Conservation (phyloP, 2,329 filamentous ascomycete species). For the Penicillium sp. region DNA sequence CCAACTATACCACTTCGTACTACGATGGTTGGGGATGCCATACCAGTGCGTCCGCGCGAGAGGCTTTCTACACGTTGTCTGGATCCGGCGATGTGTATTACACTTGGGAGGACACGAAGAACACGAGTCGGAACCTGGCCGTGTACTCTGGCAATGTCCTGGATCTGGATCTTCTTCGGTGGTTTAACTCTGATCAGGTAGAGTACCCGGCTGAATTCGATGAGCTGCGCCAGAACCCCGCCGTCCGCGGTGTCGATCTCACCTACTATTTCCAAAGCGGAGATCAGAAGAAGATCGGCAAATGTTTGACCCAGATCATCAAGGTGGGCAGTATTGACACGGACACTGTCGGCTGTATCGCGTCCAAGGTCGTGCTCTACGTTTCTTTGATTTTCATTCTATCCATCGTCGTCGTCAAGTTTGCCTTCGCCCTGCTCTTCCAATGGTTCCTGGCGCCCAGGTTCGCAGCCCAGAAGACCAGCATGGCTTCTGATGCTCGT, state of each 20-base stretch:
- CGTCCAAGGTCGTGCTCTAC: constrained; percentile 94
- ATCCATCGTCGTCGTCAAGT: constrained; percentile 82
- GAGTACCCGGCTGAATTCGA: constrained; percentile 75
- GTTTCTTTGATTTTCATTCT: constrained; percentile 90
- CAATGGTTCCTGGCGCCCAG: constrained; percentile 93
- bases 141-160: constrained; percentile 94
- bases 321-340: constrained; percentile 96
- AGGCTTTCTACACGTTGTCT: constrained; percentile 72
- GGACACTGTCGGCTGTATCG: constrained; percentile 94
- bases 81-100: constrained; percentile 88
- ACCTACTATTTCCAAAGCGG: constrained; percentile 82
- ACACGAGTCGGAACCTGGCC: constrained; percentile 83
- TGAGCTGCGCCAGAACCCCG: constrained; percentile 70
- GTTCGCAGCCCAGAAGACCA: constrained; percentile 83
- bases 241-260: constrained; percentile 80
- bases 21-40: constrained; percentile 90
- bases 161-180: constrained; percentile 82
- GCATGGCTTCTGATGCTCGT: constrained; percentile 76
- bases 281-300: constrained; percentile 76
- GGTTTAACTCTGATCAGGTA: constrained; percentile 86
- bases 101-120: constrained; percentile 91
- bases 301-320: constrained; percentile 90
- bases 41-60: constrained; percentile 68
- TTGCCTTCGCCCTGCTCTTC: constrained; percentile 85
- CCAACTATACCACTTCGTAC: constrained; percentile 72